phyloP scores from a whole-genome alignment of 2,329 filamentous ascomycete species.

The Fusarium goolgardi region DNA sequence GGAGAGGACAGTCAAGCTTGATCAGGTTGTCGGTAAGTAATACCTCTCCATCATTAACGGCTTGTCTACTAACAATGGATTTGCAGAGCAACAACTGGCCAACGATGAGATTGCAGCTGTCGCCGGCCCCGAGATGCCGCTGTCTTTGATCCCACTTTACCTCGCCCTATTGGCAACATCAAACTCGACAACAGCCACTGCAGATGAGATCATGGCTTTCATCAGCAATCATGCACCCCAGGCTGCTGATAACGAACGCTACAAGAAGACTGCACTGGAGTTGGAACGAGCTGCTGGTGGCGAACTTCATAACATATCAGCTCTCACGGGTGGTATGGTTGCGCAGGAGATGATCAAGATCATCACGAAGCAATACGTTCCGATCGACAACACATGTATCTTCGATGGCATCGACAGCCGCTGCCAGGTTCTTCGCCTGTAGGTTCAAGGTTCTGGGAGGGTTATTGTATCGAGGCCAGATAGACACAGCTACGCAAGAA shows the following conservation, averaged over 20 bases:
- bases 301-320: constrained; percentile 93
- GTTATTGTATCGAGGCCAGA: not conserved
- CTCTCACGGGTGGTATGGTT: constrained; percentile 88
- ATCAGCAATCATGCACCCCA: constrained; percentile 59
- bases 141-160: constrained; percentile 76
- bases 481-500: not conserved
- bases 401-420: constrained; percentile 75
- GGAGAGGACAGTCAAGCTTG: constrained; percentile 59
- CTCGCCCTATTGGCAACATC: constrained; percentile 70
- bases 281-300: constrained; percentile 81
- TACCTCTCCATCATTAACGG: not conserved
- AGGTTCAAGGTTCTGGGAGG: not conserved
- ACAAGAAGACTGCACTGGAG: constrained; percentile 70
- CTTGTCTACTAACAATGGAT: constrained; percentile 4
- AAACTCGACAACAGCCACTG: constrained; percentile 57
- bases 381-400: constrained; percentile 76
- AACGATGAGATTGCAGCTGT: constrained; percentile 65
- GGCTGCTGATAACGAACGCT: constrained; percentile 62
- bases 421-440: constrained; percentile 68
- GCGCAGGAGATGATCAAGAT: constrained; percentile 98
- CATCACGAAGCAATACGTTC: constrained; percentile 77
- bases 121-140: constrained; percentile 59
- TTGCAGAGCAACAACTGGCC: constrained; percentile 63
- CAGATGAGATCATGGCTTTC: constrained; percentile 65
- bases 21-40: constrained; percentile 66